Conservation (phyloP, 2,329 filamentous ascomycete species). For the Colletotrichum neosansevieriae region DNA sequence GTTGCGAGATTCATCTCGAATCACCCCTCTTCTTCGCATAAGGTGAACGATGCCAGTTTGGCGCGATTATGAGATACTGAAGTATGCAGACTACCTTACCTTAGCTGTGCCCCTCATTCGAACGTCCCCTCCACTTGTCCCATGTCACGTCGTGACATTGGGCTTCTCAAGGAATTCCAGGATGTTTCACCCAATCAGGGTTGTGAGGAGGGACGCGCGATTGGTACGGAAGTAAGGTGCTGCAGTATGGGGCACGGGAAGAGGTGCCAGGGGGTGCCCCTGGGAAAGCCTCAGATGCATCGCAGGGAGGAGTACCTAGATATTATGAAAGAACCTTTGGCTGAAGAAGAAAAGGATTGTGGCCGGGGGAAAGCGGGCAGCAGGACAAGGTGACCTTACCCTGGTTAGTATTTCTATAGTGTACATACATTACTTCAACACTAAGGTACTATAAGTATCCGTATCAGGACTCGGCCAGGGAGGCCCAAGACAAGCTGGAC, state of each 20-base stretch:
- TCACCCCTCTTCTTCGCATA: not conserved
- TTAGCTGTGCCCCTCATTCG: not conserved
- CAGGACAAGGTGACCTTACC: conserved; percentile 14
- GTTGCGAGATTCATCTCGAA: too few species aligned
- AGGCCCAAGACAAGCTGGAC: conserved; percentile 21
- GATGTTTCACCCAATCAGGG: conserved; percentile 32
- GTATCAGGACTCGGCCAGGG: conserved; percentile 16
- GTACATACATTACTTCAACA: too few species aligned
- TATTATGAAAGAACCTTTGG: conserved; percentile 5
- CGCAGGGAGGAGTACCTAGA: conserved; percentile 3
- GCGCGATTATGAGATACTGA: too few species aligned
- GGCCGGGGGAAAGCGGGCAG: not conserved
- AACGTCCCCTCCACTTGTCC: conserved; percentile 1
- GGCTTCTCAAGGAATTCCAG: conserved; percentile 15
- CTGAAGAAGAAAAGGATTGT: not conserved
- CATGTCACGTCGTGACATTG: conserved; percentile 16
- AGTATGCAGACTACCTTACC: not conserved
- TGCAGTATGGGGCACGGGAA: conserved; percentile 28
- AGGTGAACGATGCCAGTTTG: too few species aligned
- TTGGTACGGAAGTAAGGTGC: not conserved
- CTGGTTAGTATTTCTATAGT: conserved; percentile 17
- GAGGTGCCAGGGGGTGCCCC: conserved; percentile 15
- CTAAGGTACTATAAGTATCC: too few species aligned
- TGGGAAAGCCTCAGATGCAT: conserved; percentile 12
- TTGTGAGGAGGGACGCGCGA: not conserved